A percentile compares a stretch with the other conserved stretches of the same genome.
phyloP scores from a whole-genome alignment of 108 stramenopile species.

The Pseudonitzschia delicatissima region DNA sequence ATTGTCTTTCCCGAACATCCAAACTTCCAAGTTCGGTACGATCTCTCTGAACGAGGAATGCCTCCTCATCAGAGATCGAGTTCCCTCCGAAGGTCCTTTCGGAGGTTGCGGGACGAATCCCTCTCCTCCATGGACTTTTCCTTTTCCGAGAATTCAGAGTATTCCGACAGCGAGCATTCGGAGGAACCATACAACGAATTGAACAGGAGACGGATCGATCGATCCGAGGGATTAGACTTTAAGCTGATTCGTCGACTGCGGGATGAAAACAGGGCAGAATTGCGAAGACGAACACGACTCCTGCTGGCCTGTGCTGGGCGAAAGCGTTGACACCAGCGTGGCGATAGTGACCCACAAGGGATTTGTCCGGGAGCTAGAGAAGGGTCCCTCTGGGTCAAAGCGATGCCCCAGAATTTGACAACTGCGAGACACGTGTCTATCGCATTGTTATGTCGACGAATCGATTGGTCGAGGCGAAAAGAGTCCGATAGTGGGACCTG shows the following conservation, averaged over 20 bases:
- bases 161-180: neutral
- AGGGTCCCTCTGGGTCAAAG: conserved; percentile 40
- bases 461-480: neutral
- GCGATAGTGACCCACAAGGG: conserved; percentile 63
- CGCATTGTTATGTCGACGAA: neutral
- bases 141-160: neutral
- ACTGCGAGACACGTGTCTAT: conserved; percentile 63
- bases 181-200: neutral
- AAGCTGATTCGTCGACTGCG: neutral
- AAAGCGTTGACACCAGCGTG: conserved; percentile 29
- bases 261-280: conserved; percentile 13
- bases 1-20: conserved; percentile 26
- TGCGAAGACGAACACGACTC: conserved; percentile 41
- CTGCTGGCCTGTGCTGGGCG: conserved; percentile 44
- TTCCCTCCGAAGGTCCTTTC: neutral
- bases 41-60: conserved; percentile 20
- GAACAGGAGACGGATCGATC: neutral
- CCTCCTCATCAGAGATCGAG: conserved; percentile 16
- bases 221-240: neutral
- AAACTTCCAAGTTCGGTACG: conserved; percentile 40
- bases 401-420: conserved; percentile 41
- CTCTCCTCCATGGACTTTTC: no score
- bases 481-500: neutral
- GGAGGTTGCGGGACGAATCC: no score
- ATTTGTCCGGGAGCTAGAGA: conserved; percentile 58